Base-by-base conservation (phyloP, 305 asterid genomes). In the Fraxinus ornus region DNA sequence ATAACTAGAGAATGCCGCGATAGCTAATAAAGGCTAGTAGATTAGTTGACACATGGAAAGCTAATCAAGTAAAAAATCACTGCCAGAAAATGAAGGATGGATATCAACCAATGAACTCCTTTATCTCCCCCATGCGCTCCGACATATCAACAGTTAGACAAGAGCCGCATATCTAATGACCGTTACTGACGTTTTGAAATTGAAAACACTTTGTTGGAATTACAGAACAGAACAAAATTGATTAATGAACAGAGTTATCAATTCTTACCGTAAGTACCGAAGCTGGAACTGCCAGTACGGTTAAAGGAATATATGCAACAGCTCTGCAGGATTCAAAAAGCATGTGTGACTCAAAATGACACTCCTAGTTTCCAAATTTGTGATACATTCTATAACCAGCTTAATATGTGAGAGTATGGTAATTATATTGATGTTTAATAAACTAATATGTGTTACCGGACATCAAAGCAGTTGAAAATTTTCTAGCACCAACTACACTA, bases 281-380 rank as follows among this genome's bases (percentile, higher is more conserved):
- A 80, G 92, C 92, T 75, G 91, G 92, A 77, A 90, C 92, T 71
- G 90, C 92, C 73, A 88, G 76, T 80, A 88, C 80, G 2, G 92
- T 90, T 47, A 88, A 83, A 60, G 99, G 98, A 86, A 96, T 93
- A 86, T 96, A 96, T 82, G 99, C 99, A 87, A 94, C 84, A 72
- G 98, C 99, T 88, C 99, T 96, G 93, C 89, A 88, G 79, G 79
- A 79, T 79, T 82, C 75, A 77, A 30, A 80, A 85, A 80, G 78
- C 66, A 80, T 1, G 33, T 21, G 60, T 36, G 17, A 75, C 57
- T 75, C 87, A 78, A 80, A 79, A 74, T 22, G 44, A 22, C 76
- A 75, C 66, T 44, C 26, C 0, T n/a, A 57, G 81, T 33, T 6
- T 81, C 13, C 24, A 55, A 57, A 68, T 26, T 60, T 21, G 60